Percentiles rank a stretch among this genome's conserved stretches.
phyloP scores from a whole-genome alignment of 2,329 filamentous ascomycete genomes.

The Triangularia verruculosa region DNA sequence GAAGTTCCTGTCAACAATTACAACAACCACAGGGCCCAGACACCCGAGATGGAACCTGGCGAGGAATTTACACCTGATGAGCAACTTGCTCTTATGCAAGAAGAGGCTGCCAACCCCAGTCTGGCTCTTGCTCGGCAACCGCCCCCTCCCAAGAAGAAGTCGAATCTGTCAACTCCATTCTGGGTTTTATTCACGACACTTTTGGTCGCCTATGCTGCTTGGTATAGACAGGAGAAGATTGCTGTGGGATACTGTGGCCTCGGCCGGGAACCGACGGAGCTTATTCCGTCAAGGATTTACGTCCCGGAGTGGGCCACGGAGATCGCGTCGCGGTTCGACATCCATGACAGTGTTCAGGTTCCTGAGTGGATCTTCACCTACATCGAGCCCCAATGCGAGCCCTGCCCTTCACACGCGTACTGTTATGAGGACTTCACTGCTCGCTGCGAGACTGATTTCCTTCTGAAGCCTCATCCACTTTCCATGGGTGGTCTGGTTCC shows the following conservation, averaged over 20 bases:
- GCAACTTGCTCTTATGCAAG: constrained; percentile 73
- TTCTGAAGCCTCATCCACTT: constrained; percentile 80
- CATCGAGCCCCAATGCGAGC: constrained; percentile 79
- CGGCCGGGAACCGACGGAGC: constrained; percentile 57
- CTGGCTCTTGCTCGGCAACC: constrained; percentile 42
- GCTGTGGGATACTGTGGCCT: constrained; percentile 92
- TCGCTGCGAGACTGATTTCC: constrained; percentile 81
- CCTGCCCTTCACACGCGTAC: constrained; percentile 84
- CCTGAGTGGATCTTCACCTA: constrained; percentile 70
- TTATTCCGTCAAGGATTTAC: constrained; percentile 47
- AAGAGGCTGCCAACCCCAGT: constrained; percentile 58
- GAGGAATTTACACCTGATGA: constrained; percentile 96
- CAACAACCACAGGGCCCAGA: constrained; percentile 38
- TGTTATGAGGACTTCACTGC: constrained; percentile 78
- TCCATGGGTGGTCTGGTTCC: constrained; percentile 78
- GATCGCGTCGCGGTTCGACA: constrained; percentile 45
- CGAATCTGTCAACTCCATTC: constrained; percentile 61
- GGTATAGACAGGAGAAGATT: constrained; percentile 95
- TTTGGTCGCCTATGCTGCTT: constrained; percentile 68
- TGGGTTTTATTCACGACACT: constrained; percentile 69
- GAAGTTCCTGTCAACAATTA: constrained; percentile 50
- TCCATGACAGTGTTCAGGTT: constrained; percentile 45
- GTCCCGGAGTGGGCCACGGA: constrained; percentile 41
- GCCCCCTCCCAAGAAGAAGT: constrained; percentile 38
- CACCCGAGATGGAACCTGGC: constrained; percentile 57